Conservation (phyloP, 352 stramenopile species). For the Ophiocytium majus region DNA sequence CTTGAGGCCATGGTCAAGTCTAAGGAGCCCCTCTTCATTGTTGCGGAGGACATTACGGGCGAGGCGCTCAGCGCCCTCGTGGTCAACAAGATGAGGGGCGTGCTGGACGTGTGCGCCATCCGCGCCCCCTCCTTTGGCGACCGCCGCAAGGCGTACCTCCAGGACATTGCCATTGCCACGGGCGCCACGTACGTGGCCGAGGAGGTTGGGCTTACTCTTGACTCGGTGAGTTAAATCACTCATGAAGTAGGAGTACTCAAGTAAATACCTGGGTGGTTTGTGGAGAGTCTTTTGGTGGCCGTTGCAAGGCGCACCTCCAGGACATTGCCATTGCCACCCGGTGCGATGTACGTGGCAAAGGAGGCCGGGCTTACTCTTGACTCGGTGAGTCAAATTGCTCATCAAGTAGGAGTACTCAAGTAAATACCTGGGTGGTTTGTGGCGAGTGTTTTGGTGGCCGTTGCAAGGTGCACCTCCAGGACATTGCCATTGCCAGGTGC, state of each 20-base stretch:
- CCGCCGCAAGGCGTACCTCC: conserved; percentile 70
- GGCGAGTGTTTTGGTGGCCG: conserved; percentile 75
- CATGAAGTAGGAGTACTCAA: too few species aligned
- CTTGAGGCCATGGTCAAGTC: conserved; percentile 75
- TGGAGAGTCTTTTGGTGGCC: conserved; percentile 75
- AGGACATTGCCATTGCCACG: conserved; percentile 81
- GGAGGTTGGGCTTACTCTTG: conserved; percentile 86
- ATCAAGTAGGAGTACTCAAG: too few species aligned
- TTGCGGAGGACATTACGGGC: conserved; percentile 77
- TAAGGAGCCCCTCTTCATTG: conserved; percentile 75
- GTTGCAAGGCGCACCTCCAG: conserved; percentile 73
- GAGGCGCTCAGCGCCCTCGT: conserved; percentile 76
- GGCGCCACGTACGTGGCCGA: conserved; percentile 89
- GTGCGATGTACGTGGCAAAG: conserved; percentile 88
- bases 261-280: too few species aligned
- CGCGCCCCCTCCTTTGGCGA: conserved; percentile 67
- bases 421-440: too few species aligned
- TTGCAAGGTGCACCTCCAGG: conserved; percentile 73
- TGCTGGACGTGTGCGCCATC: conserved; percentile 67
- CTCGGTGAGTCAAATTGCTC: background rate
- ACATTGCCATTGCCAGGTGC: conserved; percentile 80
- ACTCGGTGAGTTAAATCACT: background rate
- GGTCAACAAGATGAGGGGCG: conserved; percentile 79
- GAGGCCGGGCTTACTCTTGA: conserved; percentile 85
- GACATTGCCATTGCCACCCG: conserved; percentile 80